phyloP scores from a whole-genome alignment of 495 filamentous ascomycete genomes.

The Niebla homalea region DNA sequence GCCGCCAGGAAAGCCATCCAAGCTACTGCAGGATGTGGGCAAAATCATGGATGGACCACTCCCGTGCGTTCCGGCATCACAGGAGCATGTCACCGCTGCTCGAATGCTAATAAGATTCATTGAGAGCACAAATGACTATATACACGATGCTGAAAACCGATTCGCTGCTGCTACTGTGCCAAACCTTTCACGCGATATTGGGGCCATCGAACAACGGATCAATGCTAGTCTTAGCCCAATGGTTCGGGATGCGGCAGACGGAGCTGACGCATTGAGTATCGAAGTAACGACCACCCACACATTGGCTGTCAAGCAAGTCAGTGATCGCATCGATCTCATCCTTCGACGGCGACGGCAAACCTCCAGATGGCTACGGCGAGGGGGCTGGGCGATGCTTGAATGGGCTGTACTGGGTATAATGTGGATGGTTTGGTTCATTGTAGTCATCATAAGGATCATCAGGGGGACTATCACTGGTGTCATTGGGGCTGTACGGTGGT shows the following conservation, averaged over 20 bases:
- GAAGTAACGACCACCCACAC: slow-evolving; percentile 63
- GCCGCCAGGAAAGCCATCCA: slow-evolving; percentile 26
- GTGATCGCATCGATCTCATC: slow-evolving; percentile 65
- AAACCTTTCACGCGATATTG: slow-evolving; percentile 33
- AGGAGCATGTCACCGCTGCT: slow-evolving; percentile 59
- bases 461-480: slow-evolving; percentile 46
- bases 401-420: slow-evolving; percentile 68
- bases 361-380: slow-evolving; percentile 56
- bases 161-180: slow-evolving; percentile 35
- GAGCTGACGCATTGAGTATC: slow-evolving; percentile 59
- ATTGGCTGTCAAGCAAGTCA: slow-evolving; percentile 61
- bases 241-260: slow-evolving; percentile 52
- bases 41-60: slow-evolving; percentile 21
- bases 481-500: slow-evolving; percentile 50
- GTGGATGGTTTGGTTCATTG: slow-evolving; percentile 76
- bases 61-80: slow-evolving; percentile 39
- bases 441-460: slow-evolving; percentile 52
- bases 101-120: slow-evolving; percentile 45
- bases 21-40: slow-evolving; percentile 27
- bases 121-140: slow-evolving; percentile 36
- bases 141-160: slow-evolving; percentile 39
- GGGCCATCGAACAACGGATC: slow-evolving; percentile 35
- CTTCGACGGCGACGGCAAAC: slow-evolving; percentile 51
- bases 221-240: slow-evolving; percentile 46
- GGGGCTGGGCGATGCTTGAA: slow-evolving; percentile 60